These are phyloP conservation scores for Galeopsis tetrahit DNA, from an alignment of 257 asterid species.

Conservation along the genomic window DNA sequence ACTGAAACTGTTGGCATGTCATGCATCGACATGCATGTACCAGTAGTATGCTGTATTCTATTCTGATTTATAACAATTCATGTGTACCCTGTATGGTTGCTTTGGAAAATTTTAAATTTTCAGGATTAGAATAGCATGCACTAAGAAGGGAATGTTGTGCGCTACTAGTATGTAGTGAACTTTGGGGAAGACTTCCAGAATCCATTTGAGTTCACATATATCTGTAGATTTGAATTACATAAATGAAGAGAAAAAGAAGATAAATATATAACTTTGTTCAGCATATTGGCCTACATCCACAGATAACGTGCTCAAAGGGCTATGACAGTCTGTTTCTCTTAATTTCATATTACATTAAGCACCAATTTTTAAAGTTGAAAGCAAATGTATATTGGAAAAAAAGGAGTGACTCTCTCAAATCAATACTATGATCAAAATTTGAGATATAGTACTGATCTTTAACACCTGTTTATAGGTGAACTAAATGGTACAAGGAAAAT, in stretches of 20 bases:
- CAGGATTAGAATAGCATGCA: constrained; percentile 6
- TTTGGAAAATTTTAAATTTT: constrained; percentile 12
- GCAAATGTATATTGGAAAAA: background rate
- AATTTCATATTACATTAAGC: background rate
- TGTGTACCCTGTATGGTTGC: constrained; percentile 19
- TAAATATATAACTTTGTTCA: background rate
- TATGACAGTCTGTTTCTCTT: background rate
- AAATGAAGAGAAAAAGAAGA: background rate
- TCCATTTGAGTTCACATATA: background rate
- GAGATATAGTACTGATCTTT: background rate
- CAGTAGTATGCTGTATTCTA: background rate
- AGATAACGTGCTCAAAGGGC: background rate
- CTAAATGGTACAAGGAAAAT: background rate
- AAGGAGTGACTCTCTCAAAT: background rate
- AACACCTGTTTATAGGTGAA: background rate
- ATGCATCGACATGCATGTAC: constrained; percentile 23
- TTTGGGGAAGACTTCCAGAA: constrained; percentile 12
- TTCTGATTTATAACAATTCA: background rate
- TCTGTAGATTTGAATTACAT: constrained; percentile 9
- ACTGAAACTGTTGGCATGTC: constrained; percentile 1
- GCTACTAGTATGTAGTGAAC: constrained; percentile 10
- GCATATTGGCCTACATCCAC: background rate
- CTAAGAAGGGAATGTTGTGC: background rate
- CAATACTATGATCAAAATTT: background rate
- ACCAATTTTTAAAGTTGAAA: background rate